phyloP scores from a whole-genome alignment of 2,329 filamentous ascomycete genomes.

The Cordyceps tenuipes region DNA sequence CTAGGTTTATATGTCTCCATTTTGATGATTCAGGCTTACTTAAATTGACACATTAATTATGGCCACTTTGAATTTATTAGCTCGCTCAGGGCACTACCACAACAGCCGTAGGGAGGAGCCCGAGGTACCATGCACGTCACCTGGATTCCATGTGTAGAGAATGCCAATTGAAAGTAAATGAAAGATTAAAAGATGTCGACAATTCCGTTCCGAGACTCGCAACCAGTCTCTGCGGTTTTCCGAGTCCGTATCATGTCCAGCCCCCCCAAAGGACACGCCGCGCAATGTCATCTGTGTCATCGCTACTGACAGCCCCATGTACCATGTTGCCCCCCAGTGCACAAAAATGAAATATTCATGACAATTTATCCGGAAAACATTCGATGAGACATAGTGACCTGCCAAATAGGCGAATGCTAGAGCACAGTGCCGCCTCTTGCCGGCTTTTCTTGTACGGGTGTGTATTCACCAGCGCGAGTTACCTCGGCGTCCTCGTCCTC shows the following conservation, averaged over 20 bases:
- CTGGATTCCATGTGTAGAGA: not conserved
- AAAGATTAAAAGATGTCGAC: not conserved
- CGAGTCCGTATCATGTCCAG: not conserved
- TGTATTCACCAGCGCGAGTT: constrained; percentile 3
- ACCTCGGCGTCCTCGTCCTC: constrained; percentile 5
- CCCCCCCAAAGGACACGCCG: not conserved
- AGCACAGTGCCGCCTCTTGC: constrained; percentile 9
- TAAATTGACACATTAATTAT: too few relatives aligned
- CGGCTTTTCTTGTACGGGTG: constrained; percentile 8
- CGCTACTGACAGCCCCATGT: not conserved
- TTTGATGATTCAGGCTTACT: too few relatives aligned
- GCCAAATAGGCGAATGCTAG: constrained; percentile 1
- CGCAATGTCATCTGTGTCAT: not conserved
- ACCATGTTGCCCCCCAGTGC: not conserved
- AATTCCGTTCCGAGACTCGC: not conserved
- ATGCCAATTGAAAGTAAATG: not conserved
- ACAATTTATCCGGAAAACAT: not conserved
- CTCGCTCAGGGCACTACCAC: too few relatives aligned
- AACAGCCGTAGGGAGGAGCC: not conserved
- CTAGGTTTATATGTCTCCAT: too few relatives aligned
- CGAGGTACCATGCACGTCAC: not conserved
- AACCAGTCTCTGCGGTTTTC: not conserved
- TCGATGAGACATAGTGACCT: not conserved
- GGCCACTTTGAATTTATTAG: too few relatives aligned
- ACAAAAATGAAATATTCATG: not conserved